Base-by-base conservation (phyloP, 2,329 filamentous ascomycete species). In the Clonostachys rosea region DNA sequence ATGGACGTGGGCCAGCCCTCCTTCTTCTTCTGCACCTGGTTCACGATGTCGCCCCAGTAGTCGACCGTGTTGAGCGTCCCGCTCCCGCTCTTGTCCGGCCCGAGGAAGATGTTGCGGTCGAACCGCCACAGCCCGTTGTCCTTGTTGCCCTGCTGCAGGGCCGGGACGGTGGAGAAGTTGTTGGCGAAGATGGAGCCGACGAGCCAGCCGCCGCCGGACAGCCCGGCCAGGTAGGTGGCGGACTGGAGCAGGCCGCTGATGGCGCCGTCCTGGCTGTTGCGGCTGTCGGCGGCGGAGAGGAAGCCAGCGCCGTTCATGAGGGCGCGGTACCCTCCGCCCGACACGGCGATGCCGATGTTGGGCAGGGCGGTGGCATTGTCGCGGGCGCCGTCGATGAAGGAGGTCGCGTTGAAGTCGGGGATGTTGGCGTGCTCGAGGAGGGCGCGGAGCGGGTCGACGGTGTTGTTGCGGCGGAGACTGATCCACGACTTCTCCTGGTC, bases 251-350 rank as follows among this genome's bases (percentile, higher is more conserved):
- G 65, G 3, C 89, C 89, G 2, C 86, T 86, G 39, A 91, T 66
- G 2, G 68, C 58, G 6, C 59, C 59, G 3, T 54, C 35, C 8
- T 58, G 67, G 0, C 81, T 86, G 0, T 84, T 87, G 13, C 89
- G 76, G 55, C 68, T 78, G 62, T 92, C 88, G 51, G 89, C 89
- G 0, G 88, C 88, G 24, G 85, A 77, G 10, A 92, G 55, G 34
- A 83, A 83, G 44, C 89, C 89, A 6, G 83, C 89, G 12, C 87
- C 88, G 57, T 87, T 90, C 71, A 89, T 73, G 66, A 91, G 69
- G 5, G 89, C 88, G 45, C 89, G 74, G 61, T 91, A 94, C 20
- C 89, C 89, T 57, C 89, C 89, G 7, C 89, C 89, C 0, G 87
- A 91, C 34, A 85, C 71, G 6, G 88, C 86, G 52, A 92, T 81